Evolutionary conservation across 768 basidiomycete species (phyloP).

Genomic region (Ramaria rubella): DNA sequence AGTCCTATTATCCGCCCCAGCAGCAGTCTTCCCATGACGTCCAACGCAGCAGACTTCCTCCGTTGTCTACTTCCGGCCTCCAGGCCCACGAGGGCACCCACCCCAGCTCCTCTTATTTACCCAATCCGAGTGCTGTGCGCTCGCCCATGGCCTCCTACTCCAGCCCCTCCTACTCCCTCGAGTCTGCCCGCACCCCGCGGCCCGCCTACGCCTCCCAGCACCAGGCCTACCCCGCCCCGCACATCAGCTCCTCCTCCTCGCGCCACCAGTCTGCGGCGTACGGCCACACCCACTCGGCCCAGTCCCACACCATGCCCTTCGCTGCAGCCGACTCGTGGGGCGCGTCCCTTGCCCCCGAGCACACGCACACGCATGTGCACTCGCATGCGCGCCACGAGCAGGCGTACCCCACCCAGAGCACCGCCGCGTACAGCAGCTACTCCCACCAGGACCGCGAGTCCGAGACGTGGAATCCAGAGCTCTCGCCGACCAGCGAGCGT

Average conservation of each 20-base stretch:
- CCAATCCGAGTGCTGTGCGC: background rate
- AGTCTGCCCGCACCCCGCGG: background rate
- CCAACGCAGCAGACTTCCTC: background rate
- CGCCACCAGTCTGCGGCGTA: too few relatives aligned
- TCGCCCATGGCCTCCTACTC: background rate
- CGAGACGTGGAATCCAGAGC: background rate
- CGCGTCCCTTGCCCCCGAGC: too few relatives aligned
- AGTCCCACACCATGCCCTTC: too few relatives aligned
- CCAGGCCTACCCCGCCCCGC: slow-evolving; percentile 72
- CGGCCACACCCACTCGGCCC: too few relatives aligned
- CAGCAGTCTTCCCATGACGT: too few relatives aligned
- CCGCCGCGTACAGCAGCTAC: background rate
- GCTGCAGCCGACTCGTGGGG: too few relatives aligned
- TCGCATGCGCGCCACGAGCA: too few relatives aligned
- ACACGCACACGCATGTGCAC: too few relatives aligned
- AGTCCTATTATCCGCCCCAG: too few relatives aligned
- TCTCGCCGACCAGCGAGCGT: background rate
- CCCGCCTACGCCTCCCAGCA: slow-evolving; percentile 54
- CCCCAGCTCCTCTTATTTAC: background rate
- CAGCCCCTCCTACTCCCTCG: background rate
- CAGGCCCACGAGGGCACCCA: background rate
- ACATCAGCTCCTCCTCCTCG: too few relatives aligned
- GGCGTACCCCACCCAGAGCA: too few relatives aligned
- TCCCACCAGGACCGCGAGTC: background rate
- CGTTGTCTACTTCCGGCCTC: background rate